Percentiles rank a stretch among this genome's conserved stretches.
Conservation (phyloP, 805 yeast genomes). For the Brettanomyces naardenensis region DNA sequence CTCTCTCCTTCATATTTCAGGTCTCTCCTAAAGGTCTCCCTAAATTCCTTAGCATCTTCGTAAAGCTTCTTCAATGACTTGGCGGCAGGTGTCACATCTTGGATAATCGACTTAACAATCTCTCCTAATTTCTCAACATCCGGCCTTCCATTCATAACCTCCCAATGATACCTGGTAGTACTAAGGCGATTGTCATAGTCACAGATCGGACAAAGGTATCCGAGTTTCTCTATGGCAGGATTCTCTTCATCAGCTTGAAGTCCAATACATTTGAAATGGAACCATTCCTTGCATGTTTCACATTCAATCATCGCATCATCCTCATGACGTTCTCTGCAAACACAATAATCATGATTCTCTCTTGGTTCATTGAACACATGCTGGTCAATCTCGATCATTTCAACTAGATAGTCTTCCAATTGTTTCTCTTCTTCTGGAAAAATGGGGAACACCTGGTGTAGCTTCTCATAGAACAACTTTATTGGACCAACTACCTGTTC, state of each 20-base stretch:
- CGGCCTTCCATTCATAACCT: conserved; percentile 8
- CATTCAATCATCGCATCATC: conserved; percentile 62
- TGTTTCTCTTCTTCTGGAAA: not conserved
- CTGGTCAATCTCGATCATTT: conserved; percentile 4
- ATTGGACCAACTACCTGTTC: not conserved
- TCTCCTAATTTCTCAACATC: conserved; percentile 7
- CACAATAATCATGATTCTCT: conserved; percentile 34
- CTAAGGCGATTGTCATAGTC: conserved; percentile 23
- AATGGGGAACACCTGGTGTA: not conserved
- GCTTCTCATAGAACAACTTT: not conserved
- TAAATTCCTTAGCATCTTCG: conserved; percentile 8
- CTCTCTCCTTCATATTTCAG: not conserved
- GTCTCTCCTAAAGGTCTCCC: not conserved
- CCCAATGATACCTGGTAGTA: conserved; percentile 13
- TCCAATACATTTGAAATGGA: conserved; percentile 52
- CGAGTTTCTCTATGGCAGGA: conserved; percentile 12
- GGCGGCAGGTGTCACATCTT: conserved; percentile 13
- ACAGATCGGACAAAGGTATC: conserved; percentile 49
- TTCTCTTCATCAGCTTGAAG: conserved; percentile 18
- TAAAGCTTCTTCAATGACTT: conserved; percentile 8
- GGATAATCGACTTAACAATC: conserved; percentile 9
- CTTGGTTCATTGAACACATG: conserved; percentile 12
- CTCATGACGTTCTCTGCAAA: conserved; percentile 52
- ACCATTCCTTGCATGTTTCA: conserved; percentile 67
- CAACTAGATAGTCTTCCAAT: not conserved